Conservation (phyloP, 176 grass and related monocot species). For the Triticum timopheevii region DNA sequence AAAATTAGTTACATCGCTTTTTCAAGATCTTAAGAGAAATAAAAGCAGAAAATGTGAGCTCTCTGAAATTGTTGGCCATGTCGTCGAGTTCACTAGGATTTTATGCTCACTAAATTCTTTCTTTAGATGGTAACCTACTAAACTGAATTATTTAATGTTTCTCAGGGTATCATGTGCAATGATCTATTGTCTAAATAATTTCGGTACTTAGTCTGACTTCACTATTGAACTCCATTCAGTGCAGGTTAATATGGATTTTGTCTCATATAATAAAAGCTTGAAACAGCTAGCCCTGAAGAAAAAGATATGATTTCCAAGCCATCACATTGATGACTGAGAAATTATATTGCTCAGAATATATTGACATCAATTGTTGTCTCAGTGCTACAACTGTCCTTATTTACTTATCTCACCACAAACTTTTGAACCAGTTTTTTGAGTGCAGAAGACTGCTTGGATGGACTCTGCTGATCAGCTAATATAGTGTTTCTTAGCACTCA, state of each 20-base stretch:
- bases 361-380: not conserved
- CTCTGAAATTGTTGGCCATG: conserved; percentile 72
- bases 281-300: conserved; percentile 69
- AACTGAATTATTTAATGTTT: not conserved
- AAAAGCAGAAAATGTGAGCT: conserved; percentile 80
- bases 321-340: conserved; percentile 79
- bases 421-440: conserved; percentile 71
- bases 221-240: conserved; percentile 28
- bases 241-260: conserved; percentile 71
- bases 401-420: not conserved
- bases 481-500: conserved; percentile 66
- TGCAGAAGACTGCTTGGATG: conserved; percentile 64
- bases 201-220: not conserved
- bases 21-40: conserved; percentile 92
- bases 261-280: conserved; percentile 87
- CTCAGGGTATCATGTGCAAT: not conserved
- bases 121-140: not conserved
- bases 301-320: conserved; percentile 60
- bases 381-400: not conserved
- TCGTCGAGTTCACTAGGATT: conserved; percentile 70
- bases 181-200: not conserved
- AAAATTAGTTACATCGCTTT: conserved; percentile 53
- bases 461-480: conserved; percentile 54
- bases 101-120: not conserved
- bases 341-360: conserved; percentile 91